Conservation (phyloP, 805 yeast genomes). For the Yarrowia sp. region DNA sequence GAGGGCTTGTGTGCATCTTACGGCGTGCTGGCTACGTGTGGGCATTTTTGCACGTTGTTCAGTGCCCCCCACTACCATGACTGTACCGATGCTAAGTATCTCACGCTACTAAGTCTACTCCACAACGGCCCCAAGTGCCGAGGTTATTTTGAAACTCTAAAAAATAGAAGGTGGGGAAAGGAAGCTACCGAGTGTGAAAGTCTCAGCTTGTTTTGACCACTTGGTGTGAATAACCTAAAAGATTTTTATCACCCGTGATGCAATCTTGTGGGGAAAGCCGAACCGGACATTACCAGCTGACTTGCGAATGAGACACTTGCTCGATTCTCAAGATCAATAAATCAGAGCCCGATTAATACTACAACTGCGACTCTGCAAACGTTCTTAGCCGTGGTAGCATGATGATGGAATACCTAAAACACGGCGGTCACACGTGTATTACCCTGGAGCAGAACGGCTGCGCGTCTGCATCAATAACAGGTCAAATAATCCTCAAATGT, state of each 20-base stretch:
- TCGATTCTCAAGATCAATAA: no score
- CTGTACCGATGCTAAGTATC: not conserved
- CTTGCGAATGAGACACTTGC: no score
- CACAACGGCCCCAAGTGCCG: slow-evolving; percentile 26
- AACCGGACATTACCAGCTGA: not conserved
- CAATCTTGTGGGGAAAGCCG: slow-evolving; percentile 2
- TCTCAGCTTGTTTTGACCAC: not conserved
- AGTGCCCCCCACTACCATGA: not conserved
- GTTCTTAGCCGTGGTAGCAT: not conserved
- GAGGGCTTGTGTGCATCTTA: not conserved
- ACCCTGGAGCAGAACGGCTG: slow-evolving; percentile 18
- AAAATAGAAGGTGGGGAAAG: slow-evolving; percentile 12
- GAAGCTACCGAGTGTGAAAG: slow-evolving; percentile 25
- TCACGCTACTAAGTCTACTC: slow-evolving; percentile 22
- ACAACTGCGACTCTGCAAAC: not conserved
- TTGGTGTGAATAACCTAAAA: slow-evolving; percentile 5
- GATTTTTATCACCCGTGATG: not conserved
- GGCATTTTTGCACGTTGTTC: not conserved
- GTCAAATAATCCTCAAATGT: not conserved
- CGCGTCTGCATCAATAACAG: not conserved
- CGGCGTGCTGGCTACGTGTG: not conserved
- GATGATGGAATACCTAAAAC: not conserved
- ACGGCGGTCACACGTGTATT: slow-evolving; percentile 11
- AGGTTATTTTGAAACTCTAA: slow-evolving; percentile 20
- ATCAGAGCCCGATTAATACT: not conserved